Evolutionary conservation across 306 rosid genomes (phyloP).

Genomic region (Acacia confusa): DNA sequence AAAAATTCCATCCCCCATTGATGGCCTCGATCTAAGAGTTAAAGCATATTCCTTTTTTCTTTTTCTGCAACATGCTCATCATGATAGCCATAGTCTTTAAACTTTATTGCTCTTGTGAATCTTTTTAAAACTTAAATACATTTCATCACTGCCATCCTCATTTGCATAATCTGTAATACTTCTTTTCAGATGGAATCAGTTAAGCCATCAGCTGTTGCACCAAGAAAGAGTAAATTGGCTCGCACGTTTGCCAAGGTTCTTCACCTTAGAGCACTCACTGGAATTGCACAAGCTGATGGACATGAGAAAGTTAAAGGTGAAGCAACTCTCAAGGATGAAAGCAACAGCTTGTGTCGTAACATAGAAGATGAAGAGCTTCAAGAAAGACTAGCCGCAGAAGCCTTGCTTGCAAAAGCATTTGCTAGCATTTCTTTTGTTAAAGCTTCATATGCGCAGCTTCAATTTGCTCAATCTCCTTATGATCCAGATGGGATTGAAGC

Average conservation of each 20-base stretch:
- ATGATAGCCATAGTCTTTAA: constrained; percentile 33
- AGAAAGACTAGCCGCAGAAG: constrained; percentile 59
- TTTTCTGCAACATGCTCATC: constrained; percentile 45
- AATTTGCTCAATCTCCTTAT: constrained; percentile 71
- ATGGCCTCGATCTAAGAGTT: constrained; percentile 66
- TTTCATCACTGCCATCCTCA: constrained; percentile 23
- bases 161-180: constrained; percentile 7
- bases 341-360: constrained; percentile 29
- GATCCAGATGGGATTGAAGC: constrained; percentile 75
- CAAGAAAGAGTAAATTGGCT: constrained; percentile 64
- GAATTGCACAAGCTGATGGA: constrained; percentile 60
- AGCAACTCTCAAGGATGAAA: constrained; percentile 40
- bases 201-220: constrained; percentile 54
- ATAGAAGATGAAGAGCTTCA: constrained; percentile 57
- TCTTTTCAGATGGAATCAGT: constrained; percentile 75
- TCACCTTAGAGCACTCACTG: constrained; percentile 58
- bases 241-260: constrained; percentile 80
- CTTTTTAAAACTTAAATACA: constrained; percentile 6
- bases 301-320: constrained; percentile 48
- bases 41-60: constrained; percentile 57
- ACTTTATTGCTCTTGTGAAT: constrained; percentile 35
- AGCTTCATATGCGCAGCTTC: constrained; percentile 83
- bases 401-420: constrained; percentile 69
- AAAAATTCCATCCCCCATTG: constrained; percentile 41
- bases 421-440: constrained; percentile 71